A percentile compares a stretch with the other conserved stretches of the same genome.
These are phyloP conservation scores for Psidium friedrichsthalianum DNA, from an alignment of 345 rosid genomes.

Conservation along the genomic window DNA sequence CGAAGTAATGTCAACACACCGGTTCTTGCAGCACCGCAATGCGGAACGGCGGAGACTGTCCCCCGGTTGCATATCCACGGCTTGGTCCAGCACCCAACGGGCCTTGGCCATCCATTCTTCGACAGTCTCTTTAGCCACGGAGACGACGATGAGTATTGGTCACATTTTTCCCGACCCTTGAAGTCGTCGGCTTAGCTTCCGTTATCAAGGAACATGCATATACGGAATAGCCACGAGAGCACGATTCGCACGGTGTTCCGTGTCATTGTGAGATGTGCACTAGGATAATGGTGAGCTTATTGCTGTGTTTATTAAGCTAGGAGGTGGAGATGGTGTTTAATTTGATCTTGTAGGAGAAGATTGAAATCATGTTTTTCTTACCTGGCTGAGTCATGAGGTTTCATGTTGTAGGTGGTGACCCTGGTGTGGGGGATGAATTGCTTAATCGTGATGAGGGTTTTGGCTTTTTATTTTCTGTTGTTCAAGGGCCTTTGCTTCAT, in stretches of 20 bases:
- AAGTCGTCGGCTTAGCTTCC: neutral
- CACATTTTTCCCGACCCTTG: neutral
- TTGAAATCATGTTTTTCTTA: constrained; percentile 27
- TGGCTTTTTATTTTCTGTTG: neutral
- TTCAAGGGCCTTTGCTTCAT: neutral
- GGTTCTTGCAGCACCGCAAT: constrained; percentile 39
- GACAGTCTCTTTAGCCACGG: constrained; percentile 26
- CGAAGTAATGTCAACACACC: constrained; percentile 31
- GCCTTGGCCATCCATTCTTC: neutral
- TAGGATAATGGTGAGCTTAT: neutral
- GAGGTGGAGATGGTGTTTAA: neutral
- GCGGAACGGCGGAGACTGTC: constrained; percentile 2
- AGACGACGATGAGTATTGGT: constrained; percentile 7
- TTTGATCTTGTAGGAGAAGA: neutral
- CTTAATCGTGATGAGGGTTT: neutral
- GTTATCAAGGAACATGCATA: neutral
- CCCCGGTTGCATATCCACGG: constrained; percentile 36
- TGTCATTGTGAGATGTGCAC: neutral
- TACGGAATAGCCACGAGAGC: neutral
- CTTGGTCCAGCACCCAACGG: constrained; percentile 18
- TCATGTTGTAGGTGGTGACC: constrained; percentile 13
- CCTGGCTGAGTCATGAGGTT: neutral
- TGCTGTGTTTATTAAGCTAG: neutral
- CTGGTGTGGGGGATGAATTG: neutral
- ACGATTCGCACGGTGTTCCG: neutral